These are phyloP conservation scores for Thermoascus crustaceus DNA, from an alignment of 2,329 filamentous ascomycete species.

Conservation along the genomic window DNA sequence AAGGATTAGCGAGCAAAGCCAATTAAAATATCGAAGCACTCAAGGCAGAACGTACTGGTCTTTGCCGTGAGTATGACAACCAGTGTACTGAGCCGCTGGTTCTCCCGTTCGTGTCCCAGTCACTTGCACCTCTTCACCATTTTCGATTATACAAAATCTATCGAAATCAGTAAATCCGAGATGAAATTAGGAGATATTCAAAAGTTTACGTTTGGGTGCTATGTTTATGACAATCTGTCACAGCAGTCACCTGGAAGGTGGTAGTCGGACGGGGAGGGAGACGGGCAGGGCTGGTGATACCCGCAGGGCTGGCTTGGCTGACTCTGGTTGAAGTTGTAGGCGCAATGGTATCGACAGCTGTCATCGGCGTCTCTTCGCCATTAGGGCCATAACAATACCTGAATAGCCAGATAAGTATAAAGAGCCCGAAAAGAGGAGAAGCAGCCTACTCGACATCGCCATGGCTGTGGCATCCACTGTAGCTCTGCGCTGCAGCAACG, in stretches of 20 bases:
- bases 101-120: constrained; percentile 48
- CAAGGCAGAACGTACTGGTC: constrained; percentile 44
- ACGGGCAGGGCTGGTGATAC: neutral
- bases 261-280: constrained; percentile 20
- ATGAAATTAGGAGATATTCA: too few relatives aligned
- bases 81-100: constrained; percentile 54
- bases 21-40: neutral
- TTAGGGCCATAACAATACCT: constrained; percentile 23
- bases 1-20: too few relatives aligned
- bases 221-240: constrained; percentile 48
- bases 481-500: too few relatives aligned
- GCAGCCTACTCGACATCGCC: constrained; percentile 22
- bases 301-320: too few relatives aligned
- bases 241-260: constrained; percentile 34
- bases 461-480: constrained; percentile 24
- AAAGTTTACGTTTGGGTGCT: too few relatives aligned
- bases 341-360: constrained; percentile 13
- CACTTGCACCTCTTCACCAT: constrained; percentile 31
- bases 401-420: too few relatives aligned
- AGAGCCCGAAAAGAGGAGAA: too few relatives aligned
- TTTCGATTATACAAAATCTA: constrained; percentile 27
- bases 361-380: constrained; percentile 17
- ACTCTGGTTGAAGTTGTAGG: constrained; percentile 11
- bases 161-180: too few relatives aligned
- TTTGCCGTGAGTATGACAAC: constrained; percentile 54